A percentile compares a stretch with the other conserved stretches of the same genome.
phyloP scores from a whole-genome alignment of 345 rosid species.

The Durio zibethinus region DNA sequence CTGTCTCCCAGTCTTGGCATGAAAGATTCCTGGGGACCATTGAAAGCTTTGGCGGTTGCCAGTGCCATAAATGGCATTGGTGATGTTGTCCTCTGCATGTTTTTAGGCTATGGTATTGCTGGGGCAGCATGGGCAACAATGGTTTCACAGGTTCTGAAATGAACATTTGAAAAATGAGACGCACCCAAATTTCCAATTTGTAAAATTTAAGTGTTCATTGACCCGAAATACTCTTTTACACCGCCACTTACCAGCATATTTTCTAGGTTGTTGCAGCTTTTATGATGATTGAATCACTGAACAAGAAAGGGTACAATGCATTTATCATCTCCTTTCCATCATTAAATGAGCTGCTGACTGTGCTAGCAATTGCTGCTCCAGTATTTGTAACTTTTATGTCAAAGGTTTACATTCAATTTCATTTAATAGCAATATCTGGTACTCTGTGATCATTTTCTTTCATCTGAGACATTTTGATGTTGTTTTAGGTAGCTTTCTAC shows the following conservation, averaged over 20 bases:
- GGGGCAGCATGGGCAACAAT: slow-evolving; percentile 97
- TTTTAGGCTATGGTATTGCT: slow-evolving; percentile 78
- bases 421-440: slow-evolving; percentile 10
- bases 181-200: background rate
- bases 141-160: slow-evolving; percentile 64
- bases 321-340: slow-evolving; percentile 62
- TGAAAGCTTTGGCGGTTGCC: slow-evolving; percentile 84
- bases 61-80: slow-evolving; percentile 76
- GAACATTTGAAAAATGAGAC: too few relatives aligned
- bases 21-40: slow-evolving; percentile 94
- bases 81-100: slow-evolving; percentile 68
- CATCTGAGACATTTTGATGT: slow-evolving; percentile 23
- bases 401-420: slow-evolving; percentile 40
- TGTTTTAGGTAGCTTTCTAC: slow-evolving; percentile 68
- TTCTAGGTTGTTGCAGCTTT: slow-evolving; percentile 75
- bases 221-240: too few relatives aligned
- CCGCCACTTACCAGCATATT: too few relatives aligned
- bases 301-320: slow-evolving; percentile 73
- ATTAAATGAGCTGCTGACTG: slow-evolving; percentile 45
- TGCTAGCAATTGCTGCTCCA: slow-evolving; percentile 70
- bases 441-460: slow-evolving; percentile 3
- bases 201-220: too few relatives aligned
- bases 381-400: slow-evolving; percentile 56
- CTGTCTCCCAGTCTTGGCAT: slow-evolving; percentile 73
- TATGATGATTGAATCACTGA: slow-evolving; percentile 83